A percentile compares a stretch with the other conserved stretches of the same genome.
Evolutionary conservation across 2,329 filamentous ascomycete species (phyloP).

Genomic region (Trichophyton verrucosum): DNA sequence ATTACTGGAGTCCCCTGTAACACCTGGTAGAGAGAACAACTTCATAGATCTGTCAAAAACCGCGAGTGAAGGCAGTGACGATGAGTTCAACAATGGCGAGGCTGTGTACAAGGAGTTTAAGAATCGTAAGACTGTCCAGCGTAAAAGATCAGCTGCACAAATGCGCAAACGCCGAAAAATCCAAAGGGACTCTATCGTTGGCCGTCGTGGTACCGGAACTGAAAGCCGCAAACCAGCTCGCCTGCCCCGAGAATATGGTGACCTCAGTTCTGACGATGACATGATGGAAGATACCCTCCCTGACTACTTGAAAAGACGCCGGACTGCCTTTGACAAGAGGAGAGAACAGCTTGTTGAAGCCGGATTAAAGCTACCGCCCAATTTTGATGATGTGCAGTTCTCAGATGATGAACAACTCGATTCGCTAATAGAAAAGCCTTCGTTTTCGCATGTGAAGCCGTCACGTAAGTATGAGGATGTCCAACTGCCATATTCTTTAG

Average conservation of each 20-base stretch:
- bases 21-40: neutral
- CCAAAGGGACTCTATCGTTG: slow-evolving; percentile 28
- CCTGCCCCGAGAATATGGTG: slow-evolving; percentile 31
- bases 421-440: slow-evolving; percentile 55
- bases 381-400: slow-evolving; percentile 63
- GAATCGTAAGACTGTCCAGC: slow-evolving; percentile 43
- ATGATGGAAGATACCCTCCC: slow-evolving; percentile 52
- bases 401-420: slow-evolving; percentile 55
- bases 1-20: neutral
- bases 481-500: slow-evolving; percentile 59
- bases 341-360: slow-evolving; percentile 48
- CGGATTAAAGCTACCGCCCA: slow-evolving; percentile 64
- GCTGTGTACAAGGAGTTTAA: slow-evolving; percentile 52
- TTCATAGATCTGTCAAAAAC: slow-evolving; percentile 16
- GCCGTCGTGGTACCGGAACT: slow-evolving; percentile 22
- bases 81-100: slow-evolving; percentile 29
- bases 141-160: slow-evolving; percentile 40
- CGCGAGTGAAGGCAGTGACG: slow-evolving; percentile 19
- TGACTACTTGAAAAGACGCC: slow-evolving; percentile 58
- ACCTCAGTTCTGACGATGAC: slow-evolving; percentile 42
- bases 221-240: slow-evolving; percentile 19
- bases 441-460: slow-evolving; percentile 51
- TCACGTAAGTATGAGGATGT: slow-evolving; percentile 64
- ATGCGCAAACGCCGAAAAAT: slow-evolving; percentile 38
- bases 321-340: slow-evolving; percentile 55